Base-by-base conservation (phyloP, 1,139 yeast species). In the Sugiyamaella castrensis region DNA sequence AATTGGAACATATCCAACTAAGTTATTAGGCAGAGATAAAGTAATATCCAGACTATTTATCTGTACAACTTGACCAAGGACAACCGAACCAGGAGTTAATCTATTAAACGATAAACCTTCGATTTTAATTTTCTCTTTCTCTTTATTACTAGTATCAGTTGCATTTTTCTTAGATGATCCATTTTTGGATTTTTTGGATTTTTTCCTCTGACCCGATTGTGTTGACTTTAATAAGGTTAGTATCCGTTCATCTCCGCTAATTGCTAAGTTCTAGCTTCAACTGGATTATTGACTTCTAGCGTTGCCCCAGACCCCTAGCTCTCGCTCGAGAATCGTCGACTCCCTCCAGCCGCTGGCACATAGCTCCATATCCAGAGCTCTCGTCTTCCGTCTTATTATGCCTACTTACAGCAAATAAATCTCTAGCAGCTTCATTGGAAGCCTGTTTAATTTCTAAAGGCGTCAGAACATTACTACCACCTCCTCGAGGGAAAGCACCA, bases 361-460 rank as follows among this genome's bases (percentile, higher is more conserved):
- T 19, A 5, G 5, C 24, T 19, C 24, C 24, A 19, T 3, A 19
- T 19, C 24, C 24, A 3, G 3, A 19, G 24, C 5, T 19, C n/a
- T n/a, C 32, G n/a, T 9, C 32, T 29, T n/a, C 32, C n/a, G 34
- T 5, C 5, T 31, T 6, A 31, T 6, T 31, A 3, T n/a, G 12
- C 5, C 5, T 16, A 40, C 40, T 31, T 27, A 37, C 48, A n/a
- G 40, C 49, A 29, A 55, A 52, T 19, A 55, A 47, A 71, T 92
- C 98, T 58, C 79, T 79, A 30, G 91, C 82, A 39, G 94, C 98
- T 67, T 92, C 96, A 63, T 88, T 89, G 36, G 96, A 83, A 48
- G 91, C 94, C 65, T 89, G 95, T 66, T 89, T 89, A 59, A 88
- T 82, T 70, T 92, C 99, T 57, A 92, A 71, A 4, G 98, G 91